Base-by-base conservation (phyloP, 306 rosid genomes). In the Styphnolobium japonicum region DNA sequence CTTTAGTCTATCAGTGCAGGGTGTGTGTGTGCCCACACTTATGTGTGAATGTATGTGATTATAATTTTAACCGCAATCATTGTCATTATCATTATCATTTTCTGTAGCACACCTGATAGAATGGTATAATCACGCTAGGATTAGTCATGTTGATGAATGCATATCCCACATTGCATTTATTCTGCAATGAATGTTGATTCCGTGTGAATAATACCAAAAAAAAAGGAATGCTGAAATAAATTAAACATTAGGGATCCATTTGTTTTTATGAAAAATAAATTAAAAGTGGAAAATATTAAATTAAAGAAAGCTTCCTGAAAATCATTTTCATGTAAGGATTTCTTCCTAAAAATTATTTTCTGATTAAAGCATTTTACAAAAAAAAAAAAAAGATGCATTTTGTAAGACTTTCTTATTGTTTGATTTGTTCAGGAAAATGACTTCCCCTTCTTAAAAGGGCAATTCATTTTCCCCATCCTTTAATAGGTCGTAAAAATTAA, bases 151-250 rank as follows among this genome's bases (percentile, higher is more conserved):
- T 91, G 90, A 91, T 91, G 87, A 91, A 91, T 18, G 96, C 96
- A 76, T 91, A 91, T 62, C 96, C 96, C 82, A 91, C 93, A 72
- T 91, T 91, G 85, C 96, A 91, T 85, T 89, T 87, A 87, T 91
- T 91, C 96, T 91, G 91, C 77, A 82, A 39, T 37, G 16, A 79
- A 64, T 53, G 71, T 34, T 71, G 64, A 71, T 77, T 72, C 60
- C 5, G 10, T 43, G 56, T 65, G 34, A 60, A 60, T 61, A 63
- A 10, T 65, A 60, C 9, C 5, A 53, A 71, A 63, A 53, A 34
- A 60, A 42, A 37, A 23, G 21, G 57, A 64, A 34, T n/a, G 7
- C 29, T 18, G 21, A 45, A 55, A 18, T 51, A 27, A 40, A 40
- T 48, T 68, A 11, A 77, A 11, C 55, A 60, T 16, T 46, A 42